These are phyloP conservation scores for Tetraselmis striata DNA, from an alignment of 139 green algal species.

Conservation along the genomic window DNA sequence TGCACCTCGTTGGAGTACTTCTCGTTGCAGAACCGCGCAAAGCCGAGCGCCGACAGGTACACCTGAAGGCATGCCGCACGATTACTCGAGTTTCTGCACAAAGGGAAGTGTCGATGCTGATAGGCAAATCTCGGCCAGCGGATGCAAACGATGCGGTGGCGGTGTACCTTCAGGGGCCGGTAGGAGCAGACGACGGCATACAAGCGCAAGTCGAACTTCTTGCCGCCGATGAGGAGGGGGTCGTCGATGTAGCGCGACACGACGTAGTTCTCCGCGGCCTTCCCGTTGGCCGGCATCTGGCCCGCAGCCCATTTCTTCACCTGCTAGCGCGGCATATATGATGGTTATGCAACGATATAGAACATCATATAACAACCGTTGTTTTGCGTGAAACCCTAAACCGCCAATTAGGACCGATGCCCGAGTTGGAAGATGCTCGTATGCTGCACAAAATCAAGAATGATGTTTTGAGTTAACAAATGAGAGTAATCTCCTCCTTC, in stretches of 20 bases:
- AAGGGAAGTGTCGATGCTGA: too few species aligned
- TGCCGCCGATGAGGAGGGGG: constrained; percentile 40
- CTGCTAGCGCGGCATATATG: too few species aligned
- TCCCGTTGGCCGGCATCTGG: constrained; percentile 16
- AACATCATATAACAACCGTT: too few species aligned
- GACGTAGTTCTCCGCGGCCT: constrained; percentile 63
- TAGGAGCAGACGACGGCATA: constrained; percentile 63
- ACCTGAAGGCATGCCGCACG: constrained; percentile 30
- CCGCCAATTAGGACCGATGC: too few species aligned
- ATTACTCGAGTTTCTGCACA: too few species aligned
- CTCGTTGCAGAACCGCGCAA: constrained; percentile 69
- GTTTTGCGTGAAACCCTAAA: too few species aligned
- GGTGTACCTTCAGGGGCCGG: constrained; percentile 54
- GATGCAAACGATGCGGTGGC: constrained; percentile 6
- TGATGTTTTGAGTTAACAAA: too few species aligned
- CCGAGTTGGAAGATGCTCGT: too few species aligned
- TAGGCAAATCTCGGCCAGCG: not conserved
- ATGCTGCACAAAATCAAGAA: too few species aligned
- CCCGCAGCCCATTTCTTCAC: constrained; percentile 47
- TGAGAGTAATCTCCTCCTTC: too few species aligned
- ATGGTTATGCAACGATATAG: too few species aligned
- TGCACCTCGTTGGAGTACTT: constrained; percentile 57
- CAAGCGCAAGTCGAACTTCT: constrained; percentile 72
- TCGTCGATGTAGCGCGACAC: constrained; percentile 53
- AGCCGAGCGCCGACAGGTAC: constrained; percentile 62